Evolutionary conservation across 1,139 yeast genomes (phyloP).

Genomic region (Taiozyma sp.): DNA sequence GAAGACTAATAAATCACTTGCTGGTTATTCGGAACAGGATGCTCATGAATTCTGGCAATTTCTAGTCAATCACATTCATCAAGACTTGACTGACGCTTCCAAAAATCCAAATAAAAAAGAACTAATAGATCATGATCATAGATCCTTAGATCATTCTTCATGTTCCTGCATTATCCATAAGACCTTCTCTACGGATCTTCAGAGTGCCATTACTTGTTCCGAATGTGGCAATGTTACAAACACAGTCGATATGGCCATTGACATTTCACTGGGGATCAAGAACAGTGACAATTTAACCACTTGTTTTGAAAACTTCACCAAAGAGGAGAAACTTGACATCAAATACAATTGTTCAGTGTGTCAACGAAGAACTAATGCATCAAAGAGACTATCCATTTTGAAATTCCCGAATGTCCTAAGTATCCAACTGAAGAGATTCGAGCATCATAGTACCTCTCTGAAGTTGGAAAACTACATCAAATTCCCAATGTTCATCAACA

Average conservation of each 20-base stretch:
- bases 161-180: slow-evolving; percentile 81
- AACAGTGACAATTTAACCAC: slow-evolving; percentile 40
- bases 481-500: slow-evolving; percentile 67
- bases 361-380: slow-evolving; percentile 53
- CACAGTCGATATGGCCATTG: slow-evolving; percentile 87
- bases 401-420: slow-evolving; percentile 73
- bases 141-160: slow-evolving; percentile 7
- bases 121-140: not conserved
- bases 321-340: slow-evolving; percentile 68
- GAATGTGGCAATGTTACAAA: slow-evolving; percentile 58
- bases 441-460: slow-evolving; percentile 56
- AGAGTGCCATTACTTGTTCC: slow-evolving; percentile 69
- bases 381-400: slow-evolving; percentile 62
- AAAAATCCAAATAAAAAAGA: slow-evolving; percentile 1
- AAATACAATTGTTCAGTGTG: slow-evolving; percentile 69
- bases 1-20: slow-evolving; percentile 75
- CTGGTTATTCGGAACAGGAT: slow-evolving; percentile 96
- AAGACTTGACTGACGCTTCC: slow-evolving; percentile 27
- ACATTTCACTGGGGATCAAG: slow-evolving; percentile 71
- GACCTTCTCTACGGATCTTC: slow-evolving; percentile 70
- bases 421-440: slow-evolving; percentile 82
- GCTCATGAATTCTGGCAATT: slow-evolving; percentile 98
- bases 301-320: slow-evolving; percentile 73
- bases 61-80: slow-evolving; percentile 76
- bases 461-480: slow-evolving; percentile 73